Percentiles rank a stretch among this genome's conserved stretches.
These are phyloP conservation scores for Saccharomyces hybrid DNA, from an alignment of 1,139 yeast genomes.

Conservation along the genomic window DNA sequence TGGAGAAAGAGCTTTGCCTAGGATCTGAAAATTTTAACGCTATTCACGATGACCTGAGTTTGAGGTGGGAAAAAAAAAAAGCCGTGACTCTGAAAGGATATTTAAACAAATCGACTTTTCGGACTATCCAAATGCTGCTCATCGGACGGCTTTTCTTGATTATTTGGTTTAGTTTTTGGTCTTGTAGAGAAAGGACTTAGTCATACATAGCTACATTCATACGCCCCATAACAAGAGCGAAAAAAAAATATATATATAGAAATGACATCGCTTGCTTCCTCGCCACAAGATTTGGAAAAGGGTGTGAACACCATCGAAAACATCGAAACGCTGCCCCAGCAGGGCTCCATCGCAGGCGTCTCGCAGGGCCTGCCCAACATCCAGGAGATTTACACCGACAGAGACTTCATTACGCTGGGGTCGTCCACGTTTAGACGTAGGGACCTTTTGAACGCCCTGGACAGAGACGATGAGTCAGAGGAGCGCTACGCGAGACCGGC, in stretches of 20 bases:
- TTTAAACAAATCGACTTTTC: background rate
- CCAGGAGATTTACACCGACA: slow-evolving; percentile 27
- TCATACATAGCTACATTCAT: background rate
- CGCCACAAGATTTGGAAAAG: slow-evolving; percentile 2
- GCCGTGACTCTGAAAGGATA: background rate
- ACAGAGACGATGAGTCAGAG: slow-evolving; percentile 55
- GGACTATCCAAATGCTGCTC: background rate
- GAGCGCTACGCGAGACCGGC: slow-evolving; percentile 31
- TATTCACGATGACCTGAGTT: background rate
- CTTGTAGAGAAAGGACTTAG: background rate
- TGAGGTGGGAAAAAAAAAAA: too few relatives aligned
- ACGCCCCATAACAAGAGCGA: too few relatives aligned
- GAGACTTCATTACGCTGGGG: slow-evolving; percentile 42
- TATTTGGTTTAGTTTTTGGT: background rate
- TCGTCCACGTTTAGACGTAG: slow-evolving; percentile 48
- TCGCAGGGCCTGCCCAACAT: slow-evolving; percentile 5
- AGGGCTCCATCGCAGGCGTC: slow-evolving; percentile 3
- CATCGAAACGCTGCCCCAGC: slow-evolving; percentile 3
- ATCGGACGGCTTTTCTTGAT: background rate
- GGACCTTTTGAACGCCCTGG: slow-evolving; percentile 51
- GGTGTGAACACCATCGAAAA: slow-evolving; percentile 1
- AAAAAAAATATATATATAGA: background rate
- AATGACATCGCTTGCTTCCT: slow-evolving; percentile 5
- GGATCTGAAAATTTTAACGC: background rate
- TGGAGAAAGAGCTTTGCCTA: background rate